phyloP scores from a whole-genome alignment of 768 basidiomycete genomes.

The Tremella yokohamensis region DNA sequence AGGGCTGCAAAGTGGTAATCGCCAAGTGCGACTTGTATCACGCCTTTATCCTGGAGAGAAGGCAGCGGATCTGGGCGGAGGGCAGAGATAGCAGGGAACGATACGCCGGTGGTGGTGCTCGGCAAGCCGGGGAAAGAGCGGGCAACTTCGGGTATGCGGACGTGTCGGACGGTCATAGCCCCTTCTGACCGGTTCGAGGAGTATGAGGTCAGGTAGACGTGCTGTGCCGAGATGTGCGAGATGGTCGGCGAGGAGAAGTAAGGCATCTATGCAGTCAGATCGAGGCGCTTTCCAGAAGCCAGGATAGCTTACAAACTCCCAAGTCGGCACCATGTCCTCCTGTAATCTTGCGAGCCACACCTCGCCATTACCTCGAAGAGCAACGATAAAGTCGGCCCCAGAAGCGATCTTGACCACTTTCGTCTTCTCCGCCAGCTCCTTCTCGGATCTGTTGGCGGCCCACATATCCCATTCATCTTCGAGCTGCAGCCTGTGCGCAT shows the following conservation, averaged over 20 bases:
- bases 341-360: conserved; percentile 34
- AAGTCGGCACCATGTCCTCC: conserved; percentile 33
- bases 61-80: conserved; percentile 63
- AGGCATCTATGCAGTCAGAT: conserved; percentile 14
- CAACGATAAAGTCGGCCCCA: conserved; percentile 68
- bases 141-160: background rate
- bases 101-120: conserved; percentile 53
- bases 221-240: conserved; percentile 76
- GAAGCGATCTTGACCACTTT: conserved; percentile 73
- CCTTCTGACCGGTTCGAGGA: conserved; percentile 22
- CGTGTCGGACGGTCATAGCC: background rate
- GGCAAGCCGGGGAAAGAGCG: too few relatives aligned
- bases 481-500: conserved; percentile 8
- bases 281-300: background rate
- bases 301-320: conserved; percentile 71
- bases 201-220: conserved; percentile 67
- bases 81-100: conserved; percentile 63
- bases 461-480: conserved; percentile 23
- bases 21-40: conserved; percentile 84
- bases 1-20: conserved; percentile 90
- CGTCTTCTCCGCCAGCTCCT: conserved; percentile 40
- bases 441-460: background rate
- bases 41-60: conserved; percentile 66
- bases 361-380: conserved; percentile 57
- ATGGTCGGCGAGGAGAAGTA: conserved; percentile 37